These are phyloP conservation scores for Dendrobium chrysotoxum DNA, from an alignment of 106 monocot species.

Conservation along the genomic window DNA sequence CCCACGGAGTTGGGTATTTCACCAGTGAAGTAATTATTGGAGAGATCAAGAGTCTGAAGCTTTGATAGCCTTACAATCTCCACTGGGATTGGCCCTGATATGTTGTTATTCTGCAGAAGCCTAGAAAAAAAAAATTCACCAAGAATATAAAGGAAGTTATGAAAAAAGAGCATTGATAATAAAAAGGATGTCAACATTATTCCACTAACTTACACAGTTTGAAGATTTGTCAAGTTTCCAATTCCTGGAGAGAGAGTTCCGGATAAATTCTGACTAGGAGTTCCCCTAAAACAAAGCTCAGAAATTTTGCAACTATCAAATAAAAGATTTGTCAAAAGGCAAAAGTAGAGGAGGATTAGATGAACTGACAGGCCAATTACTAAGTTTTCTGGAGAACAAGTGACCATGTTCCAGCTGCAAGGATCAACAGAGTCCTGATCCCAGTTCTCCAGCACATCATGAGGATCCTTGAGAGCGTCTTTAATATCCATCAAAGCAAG, in stretches of 20 bases:
- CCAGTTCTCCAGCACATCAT: constrained; percentile 67
- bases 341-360: background rate
- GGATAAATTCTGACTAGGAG: constrained; percentile 64
- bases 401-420: constrained; percentile 84
- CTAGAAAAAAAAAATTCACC: constrained; percentile 20
- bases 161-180: background rate
- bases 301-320: too few relatives aligned
- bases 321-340: background rate
- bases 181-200: background rate
- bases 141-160: background rate
- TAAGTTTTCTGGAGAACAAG: constrained; percentile 57
- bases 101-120: constrained; percentile 50
- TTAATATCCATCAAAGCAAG: constrained; percentile 78
- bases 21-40: constrained; percentile 58
- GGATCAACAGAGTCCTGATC: constrained; percentile 85
- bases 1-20: constrained; percentile 62
- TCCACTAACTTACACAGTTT: constrained; percentile 45
- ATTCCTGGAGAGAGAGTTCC: constrained; percentile 67
- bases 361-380: constrained; percentile 60
- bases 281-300: constrained; percentile 32
- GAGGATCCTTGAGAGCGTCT: constrained; percentile 51
- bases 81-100: constrained; percentile 34
- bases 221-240: constrained; percentile 75
- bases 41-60: constrained; percentile 43
- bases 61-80: constrained; percentile 39